A percentile compares a stretch with the other conserved stretches of the same genome.
These are phyloP conservation scores for Endocladia muricata DNA, from an alignment of 31 red algal species.

Conservation along the genomic window DNA sequence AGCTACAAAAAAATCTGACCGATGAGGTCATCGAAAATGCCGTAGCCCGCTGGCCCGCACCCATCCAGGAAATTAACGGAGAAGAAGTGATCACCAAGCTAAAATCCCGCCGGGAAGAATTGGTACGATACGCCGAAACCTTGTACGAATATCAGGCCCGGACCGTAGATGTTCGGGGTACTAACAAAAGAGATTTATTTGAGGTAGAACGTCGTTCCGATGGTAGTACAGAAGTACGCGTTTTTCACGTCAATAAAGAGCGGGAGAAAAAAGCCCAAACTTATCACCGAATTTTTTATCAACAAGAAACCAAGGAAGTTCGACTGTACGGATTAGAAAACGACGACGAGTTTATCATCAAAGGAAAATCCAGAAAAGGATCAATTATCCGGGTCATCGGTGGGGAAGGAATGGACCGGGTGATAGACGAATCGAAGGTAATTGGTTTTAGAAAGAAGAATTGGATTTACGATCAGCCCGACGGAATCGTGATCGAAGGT, in stretches of 20 bases:
- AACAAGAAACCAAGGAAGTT: constrained; percentile 7
- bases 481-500: too few species aligned
- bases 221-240: not conserved
- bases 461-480: too few species aligned
- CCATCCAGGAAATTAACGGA: not conserved
- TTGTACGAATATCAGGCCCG: not conserved
- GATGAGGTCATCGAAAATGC: constrained; percentile 12
- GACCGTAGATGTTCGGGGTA: not conserved
- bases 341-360: constrained; percentile 3
- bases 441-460: too few species aligned
- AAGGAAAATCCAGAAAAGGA: not conserved
- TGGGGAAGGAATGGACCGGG: not conserved
- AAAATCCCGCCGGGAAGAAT: not conserved
- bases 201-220: not conserved
- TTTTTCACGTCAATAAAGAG: not conserved
- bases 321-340: not conserved
- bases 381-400: not conserved
- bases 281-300: constrained; percentile 12
- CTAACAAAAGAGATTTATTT: not conserved
- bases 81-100: not conserved
- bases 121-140: not conserved
- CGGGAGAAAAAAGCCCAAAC: not conserved
- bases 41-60: not conserved
- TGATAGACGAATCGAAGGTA: too few species aligned
- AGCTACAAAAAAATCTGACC: constrained; percentile 2